These are phyloP conservation scores for Draba incana DNA, from an alignment of 345 rosid genomes.

Conservation along the genomic window DNA sequence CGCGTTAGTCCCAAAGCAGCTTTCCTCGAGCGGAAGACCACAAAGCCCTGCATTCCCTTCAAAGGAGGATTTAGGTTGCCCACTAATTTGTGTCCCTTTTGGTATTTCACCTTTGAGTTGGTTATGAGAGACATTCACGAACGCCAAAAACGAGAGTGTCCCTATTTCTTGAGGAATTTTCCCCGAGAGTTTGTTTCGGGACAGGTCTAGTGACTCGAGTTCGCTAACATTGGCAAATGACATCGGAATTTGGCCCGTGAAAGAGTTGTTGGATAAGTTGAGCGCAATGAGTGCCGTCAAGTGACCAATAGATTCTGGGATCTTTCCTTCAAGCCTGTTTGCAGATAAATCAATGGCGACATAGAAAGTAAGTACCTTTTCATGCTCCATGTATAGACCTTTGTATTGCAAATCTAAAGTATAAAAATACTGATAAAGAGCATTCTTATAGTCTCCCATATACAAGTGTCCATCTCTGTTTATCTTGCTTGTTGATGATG, in stretches of 20 bases:
- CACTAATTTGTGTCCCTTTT: conserved; percentile 1
- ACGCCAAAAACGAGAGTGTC: conserved; percentile 9
- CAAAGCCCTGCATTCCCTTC: conserved; percentile 31
- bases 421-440: neutral
- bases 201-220: conserved; percentile 14
- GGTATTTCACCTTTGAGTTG: conserved; percentile 21
- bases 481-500: neutral
- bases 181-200: conserved; percentile 3
- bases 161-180: neutral
- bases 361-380: neutral
- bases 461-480: neutral
- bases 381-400: neutral
- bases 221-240: conserved; percentile 9
- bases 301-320: conserved; percentile 14
- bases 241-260: neutral
- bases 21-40: conserved; percentile 21
- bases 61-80: conserved; percentile 10
- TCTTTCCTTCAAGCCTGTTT: neutral
- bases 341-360: neutral
- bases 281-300: neutral
- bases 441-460: conserved; percentile 6
- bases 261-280: conserved; percentile 10
- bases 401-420: neutral
- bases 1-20: neutral
- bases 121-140: conserved; percentile 11